Conservation (phyloP, 75 land plant species). For the Cunninghamia lanceolata region DNA sequence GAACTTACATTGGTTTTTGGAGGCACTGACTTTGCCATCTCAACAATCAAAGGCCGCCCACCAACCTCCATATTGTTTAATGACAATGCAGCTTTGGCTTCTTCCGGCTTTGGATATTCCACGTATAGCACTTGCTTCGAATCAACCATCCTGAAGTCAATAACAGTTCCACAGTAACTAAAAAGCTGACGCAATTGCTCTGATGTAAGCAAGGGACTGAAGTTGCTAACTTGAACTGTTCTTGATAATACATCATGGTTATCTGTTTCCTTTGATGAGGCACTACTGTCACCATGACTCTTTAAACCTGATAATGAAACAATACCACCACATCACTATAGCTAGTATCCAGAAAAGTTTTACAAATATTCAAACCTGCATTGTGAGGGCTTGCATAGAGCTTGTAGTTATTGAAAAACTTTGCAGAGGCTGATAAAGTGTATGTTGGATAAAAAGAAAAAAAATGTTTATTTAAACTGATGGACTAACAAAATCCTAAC, state of each 20-base stretch:
- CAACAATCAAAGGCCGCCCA: slow-evolving; percentile 84
- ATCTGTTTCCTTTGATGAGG: slow-evolving; percentile 16
- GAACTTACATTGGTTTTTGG: neutral
- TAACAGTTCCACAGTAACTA: slow-evolving; percentile 77
- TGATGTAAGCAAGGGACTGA: slow-evolving; percentile 75
- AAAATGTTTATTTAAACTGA: neutral
- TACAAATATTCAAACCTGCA: slow-evolving; percentile 24
- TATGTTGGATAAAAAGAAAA: neutral
- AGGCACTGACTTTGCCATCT: slow-evolving; percentile 85
- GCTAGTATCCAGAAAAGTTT: slow-evolving; percentile 25
- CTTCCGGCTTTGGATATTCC: slow-evolving; percentile 87
- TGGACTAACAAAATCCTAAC: neutral
- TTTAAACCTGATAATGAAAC: slow-evolving; percentile 21
- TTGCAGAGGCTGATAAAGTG: neutral
- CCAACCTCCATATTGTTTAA: slow-evolving; percentile 88
- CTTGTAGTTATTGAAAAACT: neutral
- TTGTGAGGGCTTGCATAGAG: neutral
- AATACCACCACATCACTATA: slow-evolving; percentile 26
- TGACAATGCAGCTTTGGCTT: slow-evolving; percentile 84
- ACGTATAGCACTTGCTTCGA: slow-evolving; percentile 94
- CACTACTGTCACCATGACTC: slow-evolving; percentile 20
- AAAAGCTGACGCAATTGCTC: slow-evolving; percentile 88
- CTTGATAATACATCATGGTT: slow-evolving; percentile 52
- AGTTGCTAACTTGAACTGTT: slow-evolving; percentile 90
- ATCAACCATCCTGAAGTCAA: slow-evolving; percentile 69